phyloP scores from a whole-genome alignment of 2,329 filamentous ascomycete species.

The Phoma sp. region DNA sequence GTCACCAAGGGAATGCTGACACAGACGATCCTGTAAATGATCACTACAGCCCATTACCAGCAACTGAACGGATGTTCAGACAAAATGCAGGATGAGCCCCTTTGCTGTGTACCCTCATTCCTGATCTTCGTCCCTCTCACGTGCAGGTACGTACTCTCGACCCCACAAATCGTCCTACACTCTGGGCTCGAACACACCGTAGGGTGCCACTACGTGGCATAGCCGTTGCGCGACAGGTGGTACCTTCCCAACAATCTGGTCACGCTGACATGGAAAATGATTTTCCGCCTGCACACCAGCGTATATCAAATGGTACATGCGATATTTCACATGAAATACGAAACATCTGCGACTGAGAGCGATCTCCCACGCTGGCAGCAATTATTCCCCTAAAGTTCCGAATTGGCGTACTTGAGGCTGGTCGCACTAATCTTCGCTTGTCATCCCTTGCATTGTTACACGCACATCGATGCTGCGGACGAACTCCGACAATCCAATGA shows the following conservation, averaged over 20 bases:
- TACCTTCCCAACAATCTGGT: slow-evolving; percentile 10
- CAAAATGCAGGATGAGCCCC: background rate
- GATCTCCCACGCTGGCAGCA: too few species aligned
- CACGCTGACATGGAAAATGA: slow-evolving; percentile 8
- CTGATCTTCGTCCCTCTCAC: background rate
- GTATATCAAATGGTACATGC: slow-evolving; percentile 1
- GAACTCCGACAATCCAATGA: slow-evolving; percentile 2
- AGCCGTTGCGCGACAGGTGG: slow-evolving; percentile 9
- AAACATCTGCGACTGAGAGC: too few species aligned
- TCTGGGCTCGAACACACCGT: background rate
- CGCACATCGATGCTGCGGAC: slow-evolving; percentile 11
- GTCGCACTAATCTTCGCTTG: slow-evolving; percentile 7
- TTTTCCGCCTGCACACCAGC: slow-evolving; percentile 6
- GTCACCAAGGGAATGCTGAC: background rate
- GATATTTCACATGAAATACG: background rate
- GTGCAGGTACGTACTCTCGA: background rate
- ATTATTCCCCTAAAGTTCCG: background rate
- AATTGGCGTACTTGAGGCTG: background rate
- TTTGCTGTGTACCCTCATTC: background rate
- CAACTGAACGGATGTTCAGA: background rate
- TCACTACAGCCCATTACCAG: background rate
- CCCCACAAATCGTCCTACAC: background rate
- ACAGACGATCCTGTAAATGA: background rate
- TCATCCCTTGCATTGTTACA: slow-evolving; percentile 15
- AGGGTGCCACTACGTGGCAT: background rate